These are phyloP conservation scores for Podospora pseudopauciseta DNA, from an alignment of 495 filamentous ascomycete genomes.

Conservation along the genomic window DNA sequence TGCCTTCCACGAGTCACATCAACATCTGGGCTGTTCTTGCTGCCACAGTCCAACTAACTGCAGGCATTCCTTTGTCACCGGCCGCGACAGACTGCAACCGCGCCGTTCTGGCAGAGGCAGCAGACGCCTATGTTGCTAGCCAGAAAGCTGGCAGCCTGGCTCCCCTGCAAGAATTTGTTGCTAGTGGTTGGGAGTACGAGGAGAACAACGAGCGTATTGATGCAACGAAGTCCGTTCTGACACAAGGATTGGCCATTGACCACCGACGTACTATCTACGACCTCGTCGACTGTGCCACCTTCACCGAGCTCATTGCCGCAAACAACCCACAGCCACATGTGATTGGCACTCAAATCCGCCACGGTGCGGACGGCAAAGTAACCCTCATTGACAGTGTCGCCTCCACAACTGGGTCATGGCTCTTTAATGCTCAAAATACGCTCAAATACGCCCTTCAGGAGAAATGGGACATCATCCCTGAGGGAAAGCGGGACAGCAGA, in stretches of 20 bases:
- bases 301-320: slow-evolving; percentile 39
- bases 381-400: slow-evolving; percentile 39
- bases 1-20: neutral
- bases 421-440: slow-evolving; percentile 41
- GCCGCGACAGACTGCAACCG: slow-evolving; percentile 21
- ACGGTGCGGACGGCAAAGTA: slow-evolving; percentile 23
- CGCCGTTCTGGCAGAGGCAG: slow-evolving; percentile 32
- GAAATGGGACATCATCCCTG: slow-evolving; percentile 37
- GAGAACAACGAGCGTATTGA: slow-evolving; percentile 33
- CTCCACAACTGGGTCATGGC: slow-evolving; percentile 39
- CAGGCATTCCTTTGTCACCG: slow-evolving; percentile 1
- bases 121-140: slow-evolving; percentile 42
- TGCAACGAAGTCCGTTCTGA: slow-evolving; percentile 29
- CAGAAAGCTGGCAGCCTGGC: slow-evolving; percentile 34
- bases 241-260: slow-evolving; percentile 29
- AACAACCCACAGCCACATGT: slow-evolving; percentile 35
- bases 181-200: slow-evolving; percentile 19
- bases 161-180: slow-evolving; percentile 15
- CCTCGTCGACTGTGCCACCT: slow-evolving; percentile 34
- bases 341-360: slow-evolving; percentile 43
- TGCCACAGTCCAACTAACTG: neutral
- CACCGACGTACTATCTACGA: slow-evolving; percentile 34
- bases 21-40: slow-evolving; percentile 5
- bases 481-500: slow-evolving; percentile 27
- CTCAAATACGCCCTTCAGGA: slow-evolving; percentile 35